A percentile compares a stretch with the other conserved stretches of the same genome.
Evolutionary conservation across 192 early-diverging fungal species (phyloP).

Genomic region (Ambispora gerdemannii): DNA sequence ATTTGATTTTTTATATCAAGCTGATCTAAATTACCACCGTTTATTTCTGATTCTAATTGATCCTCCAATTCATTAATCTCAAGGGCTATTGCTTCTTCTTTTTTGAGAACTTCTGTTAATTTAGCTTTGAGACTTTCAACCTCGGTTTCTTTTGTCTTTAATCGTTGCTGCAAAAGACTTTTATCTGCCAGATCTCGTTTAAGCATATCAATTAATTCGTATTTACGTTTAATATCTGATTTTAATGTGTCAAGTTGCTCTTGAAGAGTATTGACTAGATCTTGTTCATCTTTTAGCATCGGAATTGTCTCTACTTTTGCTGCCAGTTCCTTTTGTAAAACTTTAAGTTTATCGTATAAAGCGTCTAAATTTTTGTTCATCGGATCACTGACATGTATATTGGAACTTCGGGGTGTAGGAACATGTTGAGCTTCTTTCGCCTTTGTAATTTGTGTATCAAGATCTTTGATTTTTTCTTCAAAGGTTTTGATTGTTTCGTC

Average conservation of each 20-base stretch:
- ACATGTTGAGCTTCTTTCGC: constrained; percentile 15
- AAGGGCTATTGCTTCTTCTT: constrained; percentile 14
- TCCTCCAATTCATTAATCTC: constrained; percentile 25
- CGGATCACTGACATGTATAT: not conserved
- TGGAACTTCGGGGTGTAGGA: constrained; percentile 9
- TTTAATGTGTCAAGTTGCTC: constrained; percentile 19
- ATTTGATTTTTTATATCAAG: constrained; percentile 12
- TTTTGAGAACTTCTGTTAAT: constrained; percentile 25
- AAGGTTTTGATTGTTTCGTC: not conserved
- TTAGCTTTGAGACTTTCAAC: constrained; percentile 13
- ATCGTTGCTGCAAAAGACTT: constrained; percentile 11
- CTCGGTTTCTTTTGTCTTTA: constrained; percentile 23
- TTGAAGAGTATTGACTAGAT: constrained; percentile 13
- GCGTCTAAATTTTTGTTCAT: constrained; percentile 5
- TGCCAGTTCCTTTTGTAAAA: constrained; percentile 22
- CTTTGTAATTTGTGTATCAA: constrained; percentile 20
- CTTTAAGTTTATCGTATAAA: constrained; percentile 12
- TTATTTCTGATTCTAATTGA: not conserved
- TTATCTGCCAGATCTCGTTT: constrained; percentile 30
- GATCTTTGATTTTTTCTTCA: constrained; percentile 8
- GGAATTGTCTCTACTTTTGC: constrained; percentile 1
- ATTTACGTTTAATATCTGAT: constrained; percentile 18
- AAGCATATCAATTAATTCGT: constrained; percentile 26
- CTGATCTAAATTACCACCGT: constrained; percentile 7
- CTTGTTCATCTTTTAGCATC: constrained; percentile 23